phyloP scores from a whole-genome alignment of 306 rosid genomes.

The Herpetospermum pedunculosum region DNA sequence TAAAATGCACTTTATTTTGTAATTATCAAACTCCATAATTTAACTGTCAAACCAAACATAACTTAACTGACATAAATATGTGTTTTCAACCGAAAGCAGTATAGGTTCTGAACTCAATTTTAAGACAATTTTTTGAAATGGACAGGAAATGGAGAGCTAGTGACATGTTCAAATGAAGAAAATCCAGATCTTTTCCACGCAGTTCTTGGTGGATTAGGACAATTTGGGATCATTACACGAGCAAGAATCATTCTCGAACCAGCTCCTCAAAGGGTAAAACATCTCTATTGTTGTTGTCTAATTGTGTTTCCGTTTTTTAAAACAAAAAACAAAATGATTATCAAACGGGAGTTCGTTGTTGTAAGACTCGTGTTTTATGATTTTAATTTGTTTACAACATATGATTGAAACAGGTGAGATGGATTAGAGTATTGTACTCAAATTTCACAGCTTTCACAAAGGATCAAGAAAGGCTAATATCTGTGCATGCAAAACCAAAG shows the following conservation, averaged over 20 bases:
- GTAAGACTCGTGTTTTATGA: not conserved
- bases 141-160: conserved; percentile 79
- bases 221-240: conserved; percentile 89
- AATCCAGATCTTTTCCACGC: conserved; percentile 75
- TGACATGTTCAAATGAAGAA: conserved; percentile 65
- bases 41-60: no score
- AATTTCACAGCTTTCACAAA: conserved; percentile 49
- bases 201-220: conserved; percentile 97
- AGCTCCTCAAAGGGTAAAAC: conserved; percentile 63
- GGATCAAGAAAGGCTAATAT: conserved; percentile 80
- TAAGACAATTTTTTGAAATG: no score
- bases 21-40: no score
- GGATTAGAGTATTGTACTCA: conserved; percentile 85
- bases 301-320: no score
- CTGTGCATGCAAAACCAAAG: conserved; percentile 48
- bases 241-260: conserved; percentile 86
- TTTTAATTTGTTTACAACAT: not conserved
- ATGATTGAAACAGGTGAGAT: conserved; percentile 46
- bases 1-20: no score
- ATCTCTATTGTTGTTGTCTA: not conserved
- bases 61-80: no score
- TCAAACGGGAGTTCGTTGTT: no score
- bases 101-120: no score
- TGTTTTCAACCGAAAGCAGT: no score
- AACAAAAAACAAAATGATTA: no score